phyloP scores from a whole-genome alignment of 2,329 filamentous ascomycete genomes.

The Arthrobotrys sinensis region DNA sequence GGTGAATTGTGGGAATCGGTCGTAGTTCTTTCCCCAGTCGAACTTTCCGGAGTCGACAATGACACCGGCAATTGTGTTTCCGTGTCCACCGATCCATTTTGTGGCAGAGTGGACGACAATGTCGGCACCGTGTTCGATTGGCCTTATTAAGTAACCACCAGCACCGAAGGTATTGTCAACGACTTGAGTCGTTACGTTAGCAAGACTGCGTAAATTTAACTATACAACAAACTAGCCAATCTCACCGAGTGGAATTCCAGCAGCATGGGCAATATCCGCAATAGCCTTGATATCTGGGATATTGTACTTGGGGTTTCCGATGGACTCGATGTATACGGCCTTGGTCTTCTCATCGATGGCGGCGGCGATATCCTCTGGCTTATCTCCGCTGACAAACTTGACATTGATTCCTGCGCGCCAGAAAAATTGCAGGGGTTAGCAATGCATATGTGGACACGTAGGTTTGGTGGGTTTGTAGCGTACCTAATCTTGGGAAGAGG shows the following conservation, averaged over 20 bases:
- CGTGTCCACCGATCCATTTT: slow-evolving; percentile 95
- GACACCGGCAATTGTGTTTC: slow-evolving; percentile 78
- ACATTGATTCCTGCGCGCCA: slow-evolving; percentile 78
- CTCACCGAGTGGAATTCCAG: slow-evolving; percentile 72
- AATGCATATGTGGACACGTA: neutral
- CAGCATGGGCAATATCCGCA: slow-evolving; percentile 81
- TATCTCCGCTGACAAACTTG: slow-evolving; percentile 88
- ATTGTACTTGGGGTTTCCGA: slow-evolving; percentile 94
- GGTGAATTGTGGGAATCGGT: slow-evolving; percentile 91
- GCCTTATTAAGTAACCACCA: slow-evolving; percentile 87
- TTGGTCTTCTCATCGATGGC: slow-evolving; percentile 95
- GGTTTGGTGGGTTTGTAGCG: neutral
- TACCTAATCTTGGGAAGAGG: slow-evolving; percentile 79
- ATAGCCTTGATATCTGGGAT: slow-evolving; percentile 92
- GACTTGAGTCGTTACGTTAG: slow-evolving; percentile 66
- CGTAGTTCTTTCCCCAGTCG: slow-evolving; percentile 87
- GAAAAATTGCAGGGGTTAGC: slow-evolving; percentile 22
- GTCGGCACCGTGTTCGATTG: slow-evolving; percentile 91
- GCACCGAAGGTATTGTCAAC: slow-evolving; percentile 97
- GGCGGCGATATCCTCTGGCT: slow-evolving; percentile 81
- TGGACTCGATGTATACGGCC: slow-evolving; percentile 90
- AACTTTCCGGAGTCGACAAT: slow-evolving; percentile 92
- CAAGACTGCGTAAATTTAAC: slow-evolving; percentile 28
- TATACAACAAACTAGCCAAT: slow-evolving; percentile 61
- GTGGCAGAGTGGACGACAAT: slow-evolving; percentile 85